Percentiles rank a stretch among this genome's conserved stretches.
Conservation (phyloP, 2,329 filamentous ascomycete species). For the Ilyonectria robusta region DNA sequence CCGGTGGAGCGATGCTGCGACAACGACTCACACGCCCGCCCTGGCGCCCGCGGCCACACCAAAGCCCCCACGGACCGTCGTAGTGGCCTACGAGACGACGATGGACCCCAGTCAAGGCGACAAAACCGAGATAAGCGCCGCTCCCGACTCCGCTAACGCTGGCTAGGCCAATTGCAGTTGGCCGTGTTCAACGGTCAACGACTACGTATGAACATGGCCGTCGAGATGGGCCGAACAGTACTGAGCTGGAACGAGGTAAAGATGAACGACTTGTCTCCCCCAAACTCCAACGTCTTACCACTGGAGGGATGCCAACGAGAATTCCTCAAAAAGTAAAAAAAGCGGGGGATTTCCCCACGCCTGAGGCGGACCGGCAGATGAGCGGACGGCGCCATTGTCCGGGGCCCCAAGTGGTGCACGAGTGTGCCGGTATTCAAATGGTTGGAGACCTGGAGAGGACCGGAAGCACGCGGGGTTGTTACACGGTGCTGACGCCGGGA, state of each 20-base stretch:
- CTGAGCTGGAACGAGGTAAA: background rate
- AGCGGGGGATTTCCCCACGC: constrained; percentile 26
- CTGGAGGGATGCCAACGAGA: constrained; percentile 51
- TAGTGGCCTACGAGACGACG: constrained; percentile 15
- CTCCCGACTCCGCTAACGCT: background rate
- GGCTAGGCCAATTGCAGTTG: background rate
- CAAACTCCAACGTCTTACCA: constrained; percentile 2
- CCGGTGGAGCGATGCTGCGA: constrained; percentile 27
- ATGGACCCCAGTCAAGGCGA: constrained; percentile 17
- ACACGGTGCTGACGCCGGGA: constrained; percentile 11
- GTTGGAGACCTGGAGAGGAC: constrained; percentile 5
- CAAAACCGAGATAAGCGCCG: constrained; percentile 29
- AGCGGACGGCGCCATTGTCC: constrained; percentile 24
- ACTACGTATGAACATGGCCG: background rate
- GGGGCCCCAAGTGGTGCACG: constrained; percentile 33
- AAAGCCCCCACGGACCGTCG: constrained; percentile 24
- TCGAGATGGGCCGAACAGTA: background rate
- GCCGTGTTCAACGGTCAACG: background rate
- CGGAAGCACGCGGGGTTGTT: constrained; percentile 32
- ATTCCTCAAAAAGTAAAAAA: constrained; percentile 12
- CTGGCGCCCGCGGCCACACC: background rate
- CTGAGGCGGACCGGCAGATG: constrained; percentile 33
- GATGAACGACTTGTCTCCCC: background rate
- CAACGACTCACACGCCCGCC: constrained; percentile 16
- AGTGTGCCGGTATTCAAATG: background rate